phyloP scores from a whole-genome alignment of 2,329 filamentous ascomycete species.

The Cordyceps cicadae region DNA sequence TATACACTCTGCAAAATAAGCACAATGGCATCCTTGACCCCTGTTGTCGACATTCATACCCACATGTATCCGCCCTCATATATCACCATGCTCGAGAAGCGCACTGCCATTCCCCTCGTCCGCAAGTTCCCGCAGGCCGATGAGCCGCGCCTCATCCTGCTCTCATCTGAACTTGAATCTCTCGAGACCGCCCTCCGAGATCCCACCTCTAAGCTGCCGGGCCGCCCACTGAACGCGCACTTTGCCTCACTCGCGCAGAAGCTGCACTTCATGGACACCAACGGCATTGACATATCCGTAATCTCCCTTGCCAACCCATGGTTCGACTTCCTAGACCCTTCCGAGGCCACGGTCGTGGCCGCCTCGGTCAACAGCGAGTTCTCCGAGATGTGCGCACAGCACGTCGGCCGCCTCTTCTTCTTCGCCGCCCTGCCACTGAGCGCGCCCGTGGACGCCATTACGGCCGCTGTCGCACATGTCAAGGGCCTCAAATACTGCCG shows the following conservation, averaged over 20 bases:
- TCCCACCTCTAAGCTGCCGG: slow-evolving; percentile 51
- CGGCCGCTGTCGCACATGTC: slow-evolving; percentile 57
- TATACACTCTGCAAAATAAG: neutral
- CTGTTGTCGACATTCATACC: slow-evolving; percentile 59
- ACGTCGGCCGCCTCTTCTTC: slow-evolving; percentile 65
- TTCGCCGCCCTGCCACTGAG: slow-evolving; percentile 77
- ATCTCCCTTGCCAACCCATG: slow-evolving; percentile 89
- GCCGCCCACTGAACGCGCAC: slow-evolving; percentile 73
- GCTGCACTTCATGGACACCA: slow-evolving; percentile 78
- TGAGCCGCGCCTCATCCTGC: slow-evolving; percentile 58
- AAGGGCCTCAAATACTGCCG: slow-evolving; percentile 57
- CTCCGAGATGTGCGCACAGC: slow-evolving; percentile 57
- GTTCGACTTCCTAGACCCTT: slow-evolving; percentile 69
- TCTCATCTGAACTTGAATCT: slow-evolving; percentile 41
- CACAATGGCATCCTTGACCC: slow-evolving; percentile 27
- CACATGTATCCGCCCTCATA: slow-evolving; percentile 62
- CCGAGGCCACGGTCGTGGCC: slow-evolving; percentile 56
- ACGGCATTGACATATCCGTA: slow-evolving; percentile 74
- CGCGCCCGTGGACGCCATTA: slow-evolving; percentile 52
- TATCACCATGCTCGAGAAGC: slow-evolving; percentile 50
- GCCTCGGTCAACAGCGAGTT: slow-evolving; percentile 68
- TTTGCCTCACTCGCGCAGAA: slow-evolving; percentile 77
- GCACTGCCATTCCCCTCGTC: slow-evolving; percentile 60
- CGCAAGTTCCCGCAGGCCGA: slow-evolving; percentile 50
- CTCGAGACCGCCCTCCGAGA: slow-evolving; percentile 45